A percentile compares a stretch with the other conserved stretches of the same genome.
Conservation (phyloP, 306 rosid species). For the Herpetospermum pedunculosum region DNA sequence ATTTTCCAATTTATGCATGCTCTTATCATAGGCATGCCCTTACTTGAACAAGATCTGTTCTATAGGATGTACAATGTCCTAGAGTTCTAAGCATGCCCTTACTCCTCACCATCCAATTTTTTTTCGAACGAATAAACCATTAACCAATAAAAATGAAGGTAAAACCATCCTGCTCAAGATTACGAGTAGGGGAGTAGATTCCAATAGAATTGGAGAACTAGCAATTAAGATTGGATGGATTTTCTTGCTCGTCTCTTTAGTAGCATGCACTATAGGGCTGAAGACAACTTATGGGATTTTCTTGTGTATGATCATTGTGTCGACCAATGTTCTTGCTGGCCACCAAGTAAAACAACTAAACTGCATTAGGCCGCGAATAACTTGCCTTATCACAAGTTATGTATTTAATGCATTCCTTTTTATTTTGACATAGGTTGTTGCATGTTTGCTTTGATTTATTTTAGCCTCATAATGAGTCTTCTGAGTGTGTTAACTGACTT, state of each 20-base stretch:
- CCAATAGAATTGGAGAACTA: not conserved
- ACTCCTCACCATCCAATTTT: not conserved
- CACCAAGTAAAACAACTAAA: not conserved
- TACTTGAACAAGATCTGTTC: too few species aligned
- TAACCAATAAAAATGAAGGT: not conserved
- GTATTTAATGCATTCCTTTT: not conserved
- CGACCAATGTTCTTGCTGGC: not conserved
- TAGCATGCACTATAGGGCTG: not conserved
- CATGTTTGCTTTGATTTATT: not conserved
- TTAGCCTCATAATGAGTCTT: not conserved
- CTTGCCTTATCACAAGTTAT: not conserved
- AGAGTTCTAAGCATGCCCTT: too few species aligned
- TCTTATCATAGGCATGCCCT: too few species aligned
- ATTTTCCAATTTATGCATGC: not conserved
- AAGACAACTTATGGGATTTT: not conserved
- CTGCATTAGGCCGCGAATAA: not conserved
- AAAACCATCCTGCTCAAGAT: not conserved
- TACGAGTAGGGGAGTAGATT: not conserved
- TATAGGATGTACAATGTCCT: too few species aligned
- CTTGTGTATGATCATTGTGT: not conserved
- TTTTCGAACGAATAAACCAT: not conserved
- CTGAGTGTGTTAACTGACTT: slow-evolving; percentile 5
- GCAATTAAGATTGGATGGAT: not conserved
- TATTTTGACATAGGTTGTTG: not conserved
- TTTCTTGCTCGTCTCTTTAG: not conserved